phyloP scores from a whole-genome alignment of 1,284 basidiomycete species.

The Cutaneotrichosporon sp. region DNA sequence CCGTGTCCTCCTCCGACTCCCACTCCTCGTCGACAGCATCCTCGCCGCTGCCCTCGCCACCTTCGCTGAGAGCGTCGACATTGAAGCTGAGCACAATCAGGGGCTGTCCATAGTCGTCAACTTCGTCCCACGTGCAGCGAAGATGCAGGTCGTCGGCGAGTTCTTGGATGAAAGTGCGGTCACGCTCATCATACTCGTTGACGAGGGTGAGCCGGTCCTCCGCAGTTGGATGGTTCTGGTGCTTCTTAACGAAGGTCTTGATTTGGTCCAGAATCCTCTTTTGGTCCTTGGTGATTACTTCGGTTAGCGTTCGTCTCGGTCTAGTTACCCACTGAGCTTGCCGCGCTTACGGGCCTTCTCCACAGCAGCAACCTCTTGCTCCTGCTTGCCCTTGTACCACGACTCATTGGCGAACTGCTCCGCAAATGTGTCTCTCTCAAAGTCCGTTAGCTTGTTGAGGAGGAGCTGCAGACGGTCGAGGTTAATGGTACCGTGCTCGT shows the following conservation, averaged over 20 bases:
- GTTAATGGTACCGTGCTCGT: conserved; percentile 81
- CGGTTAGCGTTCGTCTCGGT: neutral
- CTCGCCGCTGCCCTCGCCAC: conserved; percentile 21
- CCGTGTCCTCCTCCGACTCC: conserved; percentile 52
- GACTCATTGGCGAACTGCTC: conserved; percentile 80
- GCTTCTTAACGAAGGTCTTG: conserved; percentile 61
- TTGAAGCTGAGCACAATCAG: conserved; percentile 53
- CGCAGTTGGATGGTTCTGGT: conserved; percentile 52
- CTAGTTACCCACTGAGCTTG: conserved; percentile 35
- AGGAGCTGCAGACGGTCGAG: conserved; percentile 76
- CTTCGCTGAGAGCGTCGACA: conserved; percentile 49
- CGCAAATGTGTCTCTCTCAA: conserved; percentile 86
- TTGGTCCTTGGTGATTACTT: conserved; percentile 69
- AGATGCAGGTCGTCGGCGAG: conserved; percentile 72
- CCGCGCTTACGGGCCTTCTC: conserved; percentile 48
- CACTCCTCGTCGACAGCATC: conserved; percentile 41
- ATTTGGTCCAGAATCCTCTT: conserved; percentile 70
- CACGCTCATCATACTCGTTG: conserved; percentile 70
- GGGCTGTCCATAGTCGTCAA: conserved; percentile 68
- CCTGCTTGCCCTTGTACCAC: conserved; percentile 86
- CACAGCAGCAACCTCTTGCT: conserved; percentile 58
- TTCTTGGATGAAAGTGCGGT: conserved; percentile 68
- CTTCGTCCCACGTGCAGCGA: conserved; percentile 79
- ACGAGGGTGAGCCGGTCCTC: conserved; percentile 59
- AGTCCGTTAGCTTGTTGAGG: conserved; percentile 77